Base-by-base conservation (phyloP, 345 rosid species). In the Populus euphratica region DNA sequence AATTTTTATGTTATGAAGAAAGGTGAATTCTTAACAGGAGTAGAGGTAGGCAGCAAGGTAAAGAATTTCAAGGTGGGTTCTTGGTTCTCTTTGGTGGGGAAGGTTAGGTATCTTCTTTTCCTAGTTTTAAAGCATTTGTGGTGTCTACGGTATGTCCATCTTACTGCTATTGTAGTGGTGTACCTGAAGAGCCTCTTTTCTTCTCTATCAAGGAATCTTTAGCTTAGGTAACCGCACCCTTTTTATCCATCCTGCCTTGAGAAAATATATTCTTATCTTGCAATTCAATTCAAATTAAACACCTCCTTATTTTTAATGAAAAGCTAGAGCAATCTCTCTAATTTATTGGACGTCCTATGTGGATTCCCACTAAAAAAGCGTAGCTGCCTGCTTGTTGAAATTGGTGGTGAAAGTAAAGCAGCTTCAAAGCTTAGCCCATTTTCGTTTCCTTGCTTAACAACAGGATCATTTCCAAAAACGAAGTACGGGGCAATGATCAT, bases 21-120 rank as follows among this genome's bases (percentile, higher is more conserved):
- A 11, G 73, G 12, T 54, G 31, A 35, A 47, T 61, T 61, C 59
- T 59, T 8, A 56, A 56, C 17, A 52, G 49, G 10, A 5, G 16
- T 5, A 52, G 63, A 27, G 39, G 11, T 10, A 8, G 17, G 33
- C 16, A 11, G 14, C 44, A 38, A 38, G 44, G 49, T 43, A 38
- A 35, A 38, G 71, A 38, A 68, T 35, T 35, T 9, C 18, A 36
- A 1, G 68, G 25, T 5, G 43, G 39, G 69, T 66, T 68, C 39
- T 61, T 83, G 76, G 78, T 74, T 83, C 78, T 80, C 67, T 66
- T 33, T 74, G 85, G 86, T 63, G 77, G 91, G 80, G 83, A 80
- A 89, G 87, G 91, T 85, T 90, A 89, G 91, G 99, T 81, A 92
- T 91, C 97, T 92, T 86, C 87, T 83, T 90, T 89, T 33, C 91